Base-by-base conservation (phyloP, 305 asterid species). In the Plantago lanceolata region DNA sequence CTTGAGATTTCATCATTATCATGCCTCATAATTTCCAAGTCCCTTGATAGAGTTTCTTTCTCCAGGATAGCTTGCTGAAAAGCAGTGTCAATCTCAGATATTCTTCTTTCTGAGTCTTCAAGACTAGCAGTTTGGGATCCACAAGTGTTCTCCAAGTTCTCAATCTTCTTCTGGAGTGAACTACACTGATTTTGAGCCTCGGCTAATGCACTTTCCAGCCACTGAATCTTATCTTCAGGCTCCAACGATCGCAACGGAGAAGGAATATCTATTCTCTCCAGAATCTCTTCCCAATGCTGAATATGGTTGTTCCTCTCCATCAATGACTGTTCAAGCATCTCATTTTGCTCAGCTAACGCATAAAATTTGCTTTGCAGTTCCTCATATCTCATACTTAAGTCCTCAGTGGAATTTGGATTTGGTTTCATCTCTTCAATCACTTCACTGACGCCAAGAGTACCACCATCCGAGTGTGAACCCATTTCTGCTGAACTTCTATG, bases 271-370 rank as follows among this genome's bases (percentile, higher is more conserved):
- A 90, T 59, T 70, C 77, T 81, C 73, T 84, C 86, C 65, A 90
- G 65, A 74, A 83, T 69, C 75, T 81, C 95, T 82, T 94, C 97
- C 96, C 95, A 94, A 18, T 71, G 90, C 82, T 78, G 93, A 71
- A 94, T 89, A 76, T 88, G 87, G 75, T 79, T 86, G 85, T 88
- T 94, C 77, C 97, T 82, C 76, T 90, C 91, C 89, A 86, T 73
- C 72, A 94, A 75, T 52, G 99, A 88, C 72, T 88, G 99, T 77
- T 94, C 99, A 79, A 94, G 99, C 95, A 94, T 94, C 82, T 90
- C 99, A 70, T 88, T 94, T 61, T 90, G 99, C 78, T 90, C 99
- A 6, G 99, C 99, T 81, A 94, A 78, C 72, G 81, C 94, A 76
- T 86, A 90, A 70, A 83, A 90, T 77, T 84, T 94, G 80, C 75